Conservation (phyloP, 2,329 filamentous ascomycete species). For the Fusarium nanum region DNA sequence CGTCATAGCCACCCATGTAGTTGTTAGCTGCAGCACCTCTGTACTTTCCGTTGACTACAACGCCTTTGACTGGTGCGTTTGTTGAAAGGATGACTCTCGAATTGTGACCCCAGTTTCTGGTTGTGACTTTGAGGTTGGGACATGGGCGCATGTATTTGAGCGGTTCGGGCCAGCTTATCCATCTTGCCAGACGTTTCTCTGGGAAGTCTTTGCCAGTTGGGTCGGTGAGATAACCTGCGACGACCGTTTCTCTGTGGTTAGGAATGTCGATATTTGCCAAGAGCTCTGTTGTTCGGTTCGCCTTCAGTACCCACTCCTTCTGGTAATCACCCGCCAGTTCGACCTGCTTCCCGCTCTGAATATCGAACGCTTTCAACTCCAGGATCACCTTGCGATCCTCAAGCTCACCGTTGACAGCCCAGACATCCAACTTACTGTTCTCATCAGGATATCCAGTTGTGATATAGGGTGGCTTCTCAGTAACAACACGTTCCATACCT, state of each 20-base stretch:
- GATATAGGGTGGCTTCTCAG: conserved; percentile 1
- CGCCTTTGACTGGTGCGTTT: neutral
- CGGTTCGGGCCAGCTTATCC: conserved; percentile 17
- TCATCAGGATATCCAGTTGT: conserved; percentile 1
- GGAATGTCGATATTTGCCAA: neutral
- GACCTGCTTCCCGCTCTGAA: neutral
- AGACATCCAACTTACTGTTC: neutral
- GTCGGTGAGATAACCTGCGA: neutral
- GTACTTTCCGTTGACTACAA: neutral
- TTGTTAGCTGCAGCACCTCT: neutral
- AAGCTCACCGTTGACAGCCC: neutral
- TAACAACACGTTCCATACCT: neutral
- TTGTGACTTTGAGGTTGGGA: neutral
- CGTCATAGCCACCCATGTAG: neutral
- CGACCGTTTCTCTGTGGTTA: neutral
- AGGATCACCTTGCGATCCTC: neutral
- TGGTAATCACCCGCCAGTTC: rapidly evolving
- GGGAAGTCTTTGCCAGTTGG: rapidly evolving
- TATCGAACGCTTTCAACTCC: neutral
- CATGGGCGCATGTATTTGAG: conserved; percentile 1
- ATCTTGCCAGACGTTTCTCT: neutral
- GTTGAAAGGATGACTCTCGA: neutral
- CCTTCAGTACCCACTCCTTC: neutral
- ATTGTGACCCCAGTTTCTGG: rapidly evolving
- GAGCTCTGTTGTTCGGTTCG: neutral